phyloP scores from a whole-genome alignment of 2,329 filamentous ascomycete species.

The Stagonosporopsis rhizophila region DNA sequence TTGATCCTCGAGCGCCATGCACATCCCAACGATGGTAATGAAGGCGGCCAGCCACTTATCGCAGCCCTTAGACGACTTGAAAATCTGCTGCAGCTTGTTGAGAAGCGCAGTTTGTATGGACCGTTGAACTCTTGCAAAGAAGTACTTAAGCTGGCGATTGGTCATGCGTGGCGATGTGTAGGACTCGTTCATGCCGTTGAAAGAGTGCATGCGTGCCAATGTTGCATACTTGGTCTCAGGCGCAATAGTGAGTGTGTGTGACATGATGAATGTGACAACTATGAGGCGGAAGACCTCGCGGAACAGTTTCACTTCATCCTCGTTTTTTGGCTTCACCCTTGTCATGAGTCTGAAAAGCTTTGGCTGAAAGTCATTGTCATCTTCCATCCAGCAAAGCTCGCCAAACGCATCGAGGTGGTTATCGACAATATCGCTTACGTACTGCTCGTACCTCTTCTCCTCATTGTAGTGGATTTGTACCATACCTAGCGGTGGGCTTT shows the following conservation, averaged over 20 bases:
- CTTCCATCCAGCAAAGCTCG: slow-evolving; percentile 54
- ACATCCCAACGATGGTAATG: slow-evolving; percentile 55
- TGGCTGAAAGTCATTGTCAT: slow-evolving; percentile 54
- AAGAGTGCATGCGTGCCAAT: slow-evolving; percentile 50
- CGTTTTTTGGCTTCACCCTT: slow-evolving; percentile 47
- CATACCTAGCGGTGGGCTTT: slow-evolving; percentile 56
- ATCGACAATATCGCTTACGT: slow-evolving; percentile 53
- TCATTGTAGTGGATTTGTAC: slow-evolving; percentile 54
- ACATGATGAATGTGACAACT: slow-evolving; percentile 59
- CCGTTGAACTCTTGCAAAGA: slow-evolving; percentile 55
- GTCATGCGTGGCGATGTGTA: slow-evolving; percentile 55
- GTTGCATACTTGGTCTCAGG: slow-evolving; percentile 48
- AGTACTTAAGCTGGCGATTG: slow-evolving; percentile 59
- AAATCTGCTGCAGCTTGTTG: slow-evolving; percentile 56
- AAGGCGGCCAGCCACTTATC: slow-evolving; percentile 57
- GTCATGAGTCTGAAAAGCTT: slow-evolving; percentile 53
- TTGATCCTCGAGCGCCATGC: slow-evolving; percentile 57
- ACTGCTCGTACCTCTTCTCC: slow-evolving; percentile 54
- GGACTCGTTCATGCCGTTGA: slow-evolving; percentile 36
- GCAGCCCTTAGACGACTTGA: slow-evolving; percentile 53
- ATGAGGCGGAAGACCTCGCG: slow-evolving; percentile 55
- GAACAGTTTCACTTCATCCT: slow-evolving; percentile 52
- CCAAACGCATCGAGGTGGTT: slow-evolving; percentile 52
- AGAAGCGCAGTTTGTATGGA: slow-evolving; percentile 53
- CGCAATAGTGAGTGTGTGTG: slow-evolving; percentile 55